phyloP scores from a whole-genome alignment of 768 basidiomycete genomes.

The Lentinula boryana region DNA sequence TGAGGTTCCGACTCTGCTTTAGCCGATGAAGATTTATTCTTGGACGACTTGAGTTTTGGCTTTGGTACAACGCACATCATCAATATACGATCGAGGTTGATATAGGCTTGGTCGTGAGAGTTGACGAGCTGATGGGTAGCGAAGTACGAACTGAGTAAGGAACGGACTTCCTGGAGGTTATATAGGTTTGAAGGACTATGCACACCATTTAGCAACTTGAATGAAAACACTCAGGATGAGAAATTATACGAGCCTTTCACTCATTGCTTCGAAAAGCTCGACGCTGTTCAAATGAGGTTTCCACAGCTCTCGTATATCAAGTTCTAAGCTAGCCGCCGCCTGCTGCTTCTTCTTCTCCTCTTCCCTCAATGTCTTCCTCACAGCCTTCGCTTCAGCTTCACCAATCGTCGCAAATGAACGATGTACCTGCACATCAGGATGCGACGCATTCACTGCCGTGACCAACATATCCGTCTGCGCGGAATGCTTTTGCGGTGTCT shows the following conservation, averaged over 20 bases:
- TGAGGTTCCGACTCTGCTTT: not conserved
- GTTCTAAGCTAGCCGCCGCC: slow-evolving; percentile 36
- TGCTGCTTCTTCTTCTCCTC: slow-evolving; percentile 41
- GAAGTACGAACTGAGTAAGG: slow-evolving; percentile 60
- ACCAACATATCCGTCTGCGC: slow-evolving; percentile 49
- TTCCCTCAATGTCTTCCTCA: slow-evolving; percentile 52
- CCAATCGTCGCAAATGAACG: slow-evolving; percentile 49
- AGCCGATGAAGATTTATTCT: slow-evolving; percentile 5
- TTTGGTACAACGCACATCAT: slow-evolving; percentile 28
- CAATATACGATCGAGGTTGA: slow-evolving; percentile 58
- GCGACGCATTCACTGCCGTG: slow-evolving; percentile 46
- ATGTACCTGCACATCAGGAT: slow-evolving; percentile 53
- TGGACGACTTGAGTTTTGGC: slow-evolving; percentile 23
- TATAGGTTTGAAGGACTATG: slow-evolving; percentile 49
- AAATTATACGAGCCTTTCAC: slow-evolving; percentile 45
- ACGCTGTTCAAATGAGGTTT: slow-evolving; percentile 60
- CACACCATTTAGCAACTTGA: not conserved
- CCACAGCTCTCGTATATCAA: slow-evolving; percentile 67
- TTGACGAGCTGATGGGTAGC: slow-evolving; percentile 57
- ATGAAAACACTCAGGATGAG: not conserved
- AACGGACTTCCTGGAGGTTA: slow-evolving; percentile 48
- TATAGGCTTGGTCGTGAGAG: slow-evolving; percentile 55
- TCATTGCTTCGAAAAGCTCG: slow-evolving; percentile 58
- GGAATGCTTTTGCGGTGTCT: slow-evolving; percentile 48
- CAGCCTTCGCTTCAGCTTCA: slow-evolving; percentile 59